Evolutionary conservation across 1,284 basidiomycete species (phyloP), one percentile per base, ranked within the genome.

Genomic region (Ustilago cynodontis): DNA sequence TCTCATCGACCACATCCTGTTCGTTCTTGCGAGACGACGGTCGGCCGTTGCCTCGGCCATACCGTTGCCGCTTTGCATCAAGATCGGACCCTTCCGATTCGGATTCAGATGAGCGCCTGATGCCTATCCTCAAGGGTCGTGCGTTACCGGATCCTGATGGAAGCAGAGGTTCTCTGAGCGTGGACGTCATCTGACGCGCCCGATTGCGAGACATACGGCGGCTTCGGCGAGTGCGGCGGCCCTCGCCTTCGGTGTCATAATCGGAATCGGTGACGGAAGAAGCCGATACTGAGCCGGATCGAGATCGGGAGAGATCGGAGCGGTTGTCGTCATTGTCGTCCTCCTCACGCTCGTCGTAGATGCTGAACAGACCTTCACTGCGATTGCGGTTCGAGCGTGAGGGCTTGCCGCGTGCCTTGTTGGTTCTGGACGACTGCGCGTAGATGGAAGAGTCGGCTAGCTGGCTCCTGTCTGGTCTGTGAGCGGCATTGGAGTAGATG

Each of bases 211-310:
- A 67, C 54, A 53, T 54, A 35, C 50, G 65, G 26, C 68, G 64
- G 47, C 43, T 65, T 22, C 47, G 70, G 16, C 58, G 70, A 13
- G 26, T 43, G 33, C 65, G 70, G 22, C 65, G 64, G 24, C 70
- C 60, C 16, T 71, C 64, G 20, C 67, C 64, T 51, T 71, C 75
- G 33, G 66, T 73, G 31, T 71, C 75, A 28, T 73, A 74, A 0
- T 67, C 71, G 2, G 71, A 73, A 10, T 77, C 75, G 22, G 75
- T 74, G 58, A 77, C 71, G 7, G 75, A 77, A 14, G 75, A 77
- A 13, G 75, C 75, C 3, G 75, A 77, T 28, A 77, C 29, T 4
- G 71, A 71, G 5, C 59, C 57, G 16, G 71, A 70, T 18, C 75
- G 52, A 41, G 75, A 71, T n/a, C 68, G 59, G 4, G 75, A 77